Evolutionary conservation across 164 flowering plant species (phyloP).

Genomic region (Buxus sempervirens): DNA sequence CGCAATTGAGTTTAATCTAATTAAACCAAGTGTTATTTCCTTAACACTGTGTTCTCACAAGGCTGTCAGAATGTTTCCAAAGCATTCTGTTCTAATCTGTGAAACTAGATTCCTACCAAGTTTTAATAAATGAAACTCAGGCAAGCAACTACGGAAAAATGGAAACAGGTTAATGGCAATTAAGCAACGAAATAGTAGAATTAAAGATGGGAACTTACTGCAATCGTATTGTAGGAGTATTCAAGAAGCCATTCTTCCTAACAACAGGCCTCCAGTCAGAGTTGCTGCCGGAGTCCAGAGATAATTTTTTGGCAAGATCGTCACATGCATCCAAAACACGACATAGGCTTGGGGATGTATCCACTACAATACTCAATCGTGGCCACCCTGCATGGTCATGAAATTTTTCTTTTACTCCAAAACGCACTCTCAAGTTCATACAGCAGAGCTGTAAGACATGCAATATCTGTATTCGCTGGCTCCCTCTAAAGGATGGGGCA

Average conservation of each 20-base stretch:
- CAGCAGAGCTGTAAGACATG: conserved; percentile 59
- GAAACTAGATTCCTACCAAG: background rate
- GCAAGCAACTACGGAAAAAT: too few relatives aligned
- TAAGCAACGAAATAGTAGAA: background rate
- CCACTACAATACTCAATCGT: conserved; percentile 68
- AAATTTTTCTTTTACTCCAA: conserved; percentile 67
- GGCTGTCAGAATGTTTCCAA: too few relatives aligned
- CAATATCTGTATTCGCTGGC: conserved; percentile 44
- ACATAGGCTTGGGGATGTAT: conserved; percentile 53
- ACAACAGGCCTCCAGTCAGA: conserved; percentile 81
- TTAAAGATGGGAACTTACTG: conserved; percentile 51
- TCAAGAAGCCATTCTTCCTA: conserved; percentile 50
- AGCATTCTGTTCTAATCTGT: background rate
- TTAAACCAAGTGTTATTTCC: too few relatives aligned
- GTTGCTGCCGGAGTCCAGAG: conserved; percentile 59
- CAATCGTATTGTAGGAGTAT: conserved; percentile 61
- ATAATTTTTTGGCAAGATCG: conserved; percentile 39
- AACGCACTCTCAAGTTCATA: conserved; percentile 53
- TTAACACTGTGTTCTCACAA: too few relatives aligned
- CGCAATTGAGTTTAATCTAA: too few relatives aligned
- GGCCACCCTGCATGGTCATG: conserved; percentile 74
- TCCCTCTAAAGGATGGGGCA: conserved; percentile 44
- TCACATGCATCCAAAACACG: conserved; percentile 70
- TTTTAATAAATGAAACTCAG: background rate
- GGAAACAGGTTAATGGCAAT: too few relatives aligned